Conservation (phyloP, 768 basidiomycete genomes). For the Boletales sp. region DNA sequence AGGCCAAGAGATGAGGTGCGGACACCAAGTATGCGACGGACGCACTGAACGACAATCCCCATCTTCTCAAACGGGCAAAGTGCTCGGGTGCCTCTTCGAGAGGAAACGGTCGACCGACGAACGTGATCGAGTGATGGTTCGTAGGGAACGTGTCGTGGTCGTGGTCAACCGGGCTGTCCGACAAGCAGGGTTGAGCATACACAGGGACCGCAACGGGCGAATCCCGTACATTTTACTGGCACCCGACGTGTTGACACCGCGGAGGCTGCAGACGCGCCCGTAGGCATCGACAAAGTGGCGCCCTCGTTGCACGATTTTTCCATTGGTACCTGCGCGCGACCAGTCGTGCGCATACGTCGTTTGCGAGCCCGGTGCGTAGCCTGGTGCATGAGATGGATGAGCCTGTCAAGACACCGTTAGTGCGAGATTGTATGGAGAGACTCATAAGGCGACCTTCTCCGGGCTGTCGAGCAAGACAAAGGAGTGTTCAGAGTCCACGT, state of each 20-base stretch:
- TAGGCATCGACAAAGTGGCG: constrained; percentile 79
- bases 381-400: constrained; percentile 46
- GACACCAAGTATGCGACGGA: constrained; percentile 6
- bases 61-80: constrained; percentile 72
- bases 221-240: constrained; percentile 67
- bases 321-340: constrained; percentile 55
- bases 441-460: constrained; percentile 1
- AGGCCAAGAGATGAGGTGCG: not conserved
- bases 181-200: not conserved
- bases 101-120: constrained; percentile 90
- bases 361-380: constrained; percentile 46
- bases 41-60: constrained; percentile 86
- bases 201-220: constrained; percentile 19
- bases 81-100: constrained; percentile 85
- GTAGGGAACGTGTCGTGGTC: constrained; percentile 66
- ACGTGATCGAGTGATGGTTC: constrained; percentile 64
- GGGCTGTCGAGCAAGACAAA: constrained; percentile 43
- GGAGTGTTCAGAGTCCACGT: constrained; percentile 41
- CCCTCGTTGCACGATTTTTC: constrained; percentile 56
- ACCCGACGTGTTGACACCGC: constrained; percentile 87
- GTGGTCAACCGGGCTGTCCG: constrained; percentile 61
- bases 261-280: constrained; percentile 74
- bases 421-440: not conserved
- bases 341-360: constrained; percentile 71
- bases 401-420: constrained; percentile 13